Evolutionary conservation across 306 rosid species (phyloP), one percentile per base, ranked within the genome.

Genomic region (Lathyrus tuberosus): DNA sequence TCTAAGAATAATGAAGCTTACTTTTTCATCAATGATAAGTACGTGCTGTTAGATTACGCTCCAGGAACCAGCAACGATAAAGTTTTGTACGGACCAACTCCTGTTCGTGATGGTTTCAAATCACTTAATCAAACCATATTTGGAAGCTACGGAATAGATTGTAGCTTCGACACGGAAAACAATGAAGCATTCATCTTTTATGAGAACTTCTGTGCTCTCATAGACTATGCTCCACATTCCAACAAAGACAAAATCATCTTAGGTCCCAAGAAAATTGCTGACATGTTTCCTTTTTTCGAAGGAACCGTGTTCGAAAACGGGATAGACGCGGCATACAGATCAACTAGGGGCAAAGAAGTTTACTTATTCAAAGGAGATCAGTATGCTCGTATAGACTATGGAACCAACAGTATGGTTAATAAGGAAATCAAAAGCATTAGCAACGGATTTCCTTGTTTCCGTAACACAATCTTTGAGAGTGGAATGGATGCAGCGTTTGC

Each of bases 141-240:
- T 18, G 59, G 14, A 52, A 52, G 14, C 10, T 10, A 9, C 5
- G 59, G 14, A 9, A 9, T 20, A 1, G 31, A 18, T 4, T 10
- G 7, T 18, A 13, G 31, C 59, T 17, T 18, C 6, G 6, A 52
- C 4, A 20, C 14, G 8, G 60, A 22, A 8, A 17, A 51, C 30
- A 18, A 2, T 26, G 60, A 53, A 31, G 33, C 60, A 10, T 53
- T 8, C 60, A 53, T 53, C 0, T 53, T 53, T 11, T 20, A 10
- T 53, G n/a, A 11, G 10, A 53, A 53, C 15, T 2, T 20, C 10
- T 53, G 60, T 20, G 60, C 60, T 0, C 30, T 4, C 60, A 53
- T 53, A 53, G 14, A 53, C 60, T 53, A 53, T 22, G 60, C 60
- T 53, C 60, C 60, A 20, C n/a, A 53, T 5, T 9, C 31, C 2